Evolutionary conservation across 805 yeast genomes (phyloP), one percentile per base, ranked within the genome.

Genomic region (Cyberlindnera subsufficiens): DNA sequence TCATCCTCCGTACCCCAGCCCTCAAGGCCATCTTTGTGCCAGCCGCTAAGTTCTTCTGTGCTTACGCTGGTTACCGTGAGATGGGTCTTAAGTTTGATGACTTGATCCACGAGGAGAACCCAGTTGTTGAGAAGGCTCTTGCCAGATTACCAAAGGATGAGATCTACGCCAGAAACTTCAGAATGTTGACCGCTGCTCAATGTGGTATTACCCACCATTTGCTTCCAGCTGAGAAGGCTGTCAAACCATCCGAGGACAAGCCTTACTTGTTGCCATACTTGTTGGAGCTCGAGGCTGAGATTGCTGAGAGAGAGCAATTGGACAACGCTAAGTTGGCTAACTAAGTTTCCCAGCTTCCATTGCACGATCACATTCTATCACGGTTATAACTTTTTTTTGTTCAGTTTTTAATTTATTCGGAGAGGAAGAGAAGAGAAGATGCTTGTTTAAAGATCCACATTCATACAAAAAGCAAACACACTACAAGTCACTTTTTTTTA

Each of bases 241-340:
- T 86, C 49, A 78, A 80, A 65, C 78, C 88, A 27, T 86, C 80
- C 60, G 91, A 91, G 50, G 96, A 87, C 66, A 67, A 68, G 44
- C 85, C 85, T 56, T 90, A 89, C 72, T 75, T 93, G 62, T 68
- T 86, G 46, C 97, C 96, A 55, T 86, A 85, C 72, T 72, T 93
- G 49, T 77, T 90, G 61, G 97, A 93, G 74, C 95, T 91, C 49
- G 98, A 93, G 74, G 87, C 86, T 58, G 97, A 87, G 68, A 83
- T 81, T 39, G 73, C 76, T 51, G 99, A 93, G 75, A 88, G 83
- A 71, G 81, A 75, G 49, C 93, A 83, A 61, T 80, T 93, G 61
- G 96, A 93, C 75, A 84, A 86, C 75, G 73, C 87, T 54, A 33
- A 43, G 38, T 37, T 45, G 31, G 32, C 41, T 36, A 44, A 47